phyloP scores from a whole-genome alignment of 2,329 filamentous ascomycete species.

The Lachnellula subtilissima region DNA sequence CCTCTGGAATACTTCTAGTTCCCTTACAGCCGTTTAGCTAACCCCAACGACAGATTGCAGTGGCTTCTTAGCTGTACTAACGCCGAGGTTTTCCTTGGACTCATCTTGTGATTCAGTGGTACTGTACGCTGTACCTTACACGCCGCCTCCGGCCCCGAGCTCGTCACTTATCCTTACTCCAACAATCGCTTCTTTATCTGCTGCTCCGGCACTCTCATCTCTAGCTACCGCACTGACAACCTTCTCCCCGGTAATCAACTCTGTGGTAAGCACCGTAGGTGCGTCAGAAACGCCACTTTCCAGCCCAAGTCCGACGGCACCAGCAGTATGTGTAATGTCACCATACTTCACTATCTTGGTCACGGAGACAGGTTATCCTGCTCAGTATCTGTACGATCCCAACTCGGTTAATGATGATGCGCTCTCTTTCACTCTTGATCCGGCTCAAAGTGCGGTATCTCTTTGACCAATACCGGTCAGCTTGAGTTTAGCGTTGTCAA shows the following conservation, averaged over 20 bases:
- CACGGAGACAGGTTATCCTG: not conserved
- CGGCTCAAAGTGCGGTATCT: conserved; percentile 9
- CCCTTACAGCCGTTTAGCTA: not conserved
- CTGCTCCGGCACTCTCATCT: not conserved
- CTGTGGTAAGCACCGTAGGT: too few relatives aligned
- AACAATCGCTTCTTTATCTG: not conserved
- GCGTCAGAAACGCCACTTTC: too few relatives aligned
- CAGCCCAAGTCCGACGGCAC: not conserved
- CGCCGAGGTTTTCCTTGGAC: conserved; percentile 4
- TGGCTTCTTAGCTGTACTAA: conserved; percentile 12
- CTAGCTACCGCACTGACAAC: too few relatives aligned
- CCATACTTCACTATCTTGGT: conserved; percentile 16
- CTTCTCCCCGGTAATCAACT: too few relatives aligned
- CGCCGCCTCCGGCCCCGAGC: not conserved
- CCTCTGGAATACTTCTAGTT: not conserved
- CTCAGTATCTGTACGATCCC: conserved; percentile 16
- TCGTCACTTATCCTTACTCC: not conserved
- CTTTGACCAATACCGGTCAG: conserved; percentile 8
- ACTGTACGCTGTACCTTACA: conserved; percentile 10
- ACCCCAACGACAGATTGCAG: conserved; percentile 4
- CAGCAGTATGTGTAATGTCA: conserved; percentile 8
- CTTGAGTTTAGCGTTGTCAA: conserved; percentile 12
- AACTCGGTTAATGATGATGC: conserved; percentile 11
- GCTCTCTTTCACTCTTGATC: conserved; percentile 8
- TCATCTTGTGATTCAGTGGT: conserved; percentile 2